Conservation (phyloP, 2,329 filamentous ascomycete species). For the Hirsutella rhossiliensis region DNA sequence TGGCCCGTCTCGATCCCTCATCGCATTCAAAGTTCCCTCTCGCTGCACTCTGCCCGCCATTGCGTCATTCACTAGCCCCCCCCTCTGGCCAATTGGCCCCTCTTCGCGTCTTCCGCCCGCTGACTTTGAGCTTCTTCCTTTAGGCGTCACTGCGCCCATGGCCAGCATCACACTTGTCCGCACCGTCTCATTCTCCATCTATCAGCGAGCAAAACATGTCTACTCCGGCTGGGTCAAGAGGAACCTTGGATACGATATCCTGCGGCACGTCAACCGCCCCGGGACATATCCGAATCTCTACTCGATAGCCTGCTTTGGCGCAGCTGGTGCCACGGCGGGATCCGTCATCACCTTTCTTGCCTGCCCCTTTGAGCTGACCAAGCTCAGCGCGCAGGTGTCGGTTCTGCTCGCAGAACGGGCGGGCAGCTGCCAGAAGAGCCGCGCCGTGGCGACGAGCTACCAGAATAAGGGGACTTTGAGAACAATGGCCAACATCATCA, state of each 20-base stretch:
- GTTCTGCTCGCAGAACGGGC: slow-evolving; percentile 52
- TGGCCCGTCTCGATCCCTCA: neutral
- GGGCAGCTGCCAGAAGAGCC: slow-evolving; percentile 30
- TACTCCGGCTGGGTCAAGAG: slow-evolving; percentile 59
- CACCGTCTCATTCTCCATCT: slow-evolving; percentile 69
- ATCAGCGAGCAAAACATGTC: slow-evolving; percentile 63
- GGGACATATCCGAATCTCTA: slow-evolving; percentile 62
- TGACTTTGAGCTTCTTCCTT: neutral
- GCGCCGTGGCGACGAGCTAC: slow-evolving; percentile 54
- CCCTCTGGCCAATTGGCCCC: too few relatives aligned
- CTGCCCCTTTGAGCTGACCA: slow-evolving; percentile 84
- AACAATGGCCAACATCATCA: slow-evolving; percentile 66
- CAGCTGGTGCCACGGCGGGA: slow-evolving; percentile 67
- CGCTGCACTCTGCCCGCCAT: neutral
- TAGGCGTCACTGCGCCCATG: slow-evolving; percentile 70
- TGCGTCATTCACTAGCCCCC: too few relatives aligned
- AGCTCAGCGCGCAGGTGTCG: slow-evolving; percentile 76
- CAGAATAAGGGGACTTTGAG: slow-evolving; percentile 67
- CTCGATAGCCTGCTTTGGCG: slow-evolving; percentile 64
- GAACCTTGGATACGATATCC: slow-evolving; percentile 56
- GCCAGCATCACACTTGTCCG: slow-evolving; percentile 66
- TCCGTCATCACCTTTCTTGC: slow-evolving; percentile 70
- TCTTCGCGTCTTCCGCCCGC: too few relatives aligned
- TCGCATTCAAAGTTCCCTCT: neutral
- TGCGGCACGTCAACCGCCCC: slow-evolving; percentile 57